phyloP scores from a whole-genome alignment of 2,329 filamentous ascomycete genomes.

The Mollisia scopiformis region DNA sequence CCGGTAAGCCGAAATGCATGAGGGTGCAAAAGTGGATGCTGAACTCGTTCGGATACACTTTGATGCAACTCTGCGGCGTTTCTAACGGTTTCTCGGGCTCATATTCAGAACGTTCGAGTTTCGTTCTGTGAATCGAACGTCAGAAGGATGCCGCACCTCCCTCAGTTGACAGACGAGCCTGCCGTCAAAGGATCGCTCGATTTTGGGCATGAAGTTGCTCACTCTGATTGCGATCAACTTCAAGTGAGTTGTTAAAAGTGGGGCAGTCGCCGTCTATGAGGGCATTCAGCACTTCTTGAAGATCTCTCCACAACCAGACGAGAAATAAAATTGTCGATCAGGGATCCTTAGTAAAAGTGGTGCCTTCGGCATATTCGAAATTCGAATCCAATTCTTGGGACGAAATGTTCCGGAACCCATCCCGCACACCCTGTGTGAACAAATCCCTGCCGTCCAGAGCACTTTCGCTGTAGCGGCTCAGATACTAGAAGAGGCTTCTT shows the following conservation, averaged over 20 bases:
- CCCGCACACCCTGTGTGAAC: conserved; percentile 1
- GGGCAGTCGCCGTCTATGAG: background rate
- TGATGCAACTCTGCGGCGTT: conserved; percentile 10
- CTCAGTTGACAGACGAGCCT: background rate
- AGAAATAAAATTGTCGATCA: conserved; percentile 7
- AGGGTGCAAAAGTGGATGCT: conserved; percentile 20
- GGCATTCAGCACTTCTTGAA: conserved; percentile 5
- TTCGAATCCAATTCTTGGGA: conserved; percentile 8
- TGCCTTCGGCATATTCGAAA: conserved; percentile 14
- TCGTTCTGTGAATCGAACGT: background rate
- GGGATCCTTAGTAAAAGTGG: background rate
- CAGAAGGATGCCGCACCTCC: background rate
- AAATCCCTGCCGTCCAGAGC: conserved; percentile 8
- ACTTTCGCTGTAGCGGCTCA: conserved; percentile 12
- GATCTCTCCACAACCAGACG: conserved; percentile 7
- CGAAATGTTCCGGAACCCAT: conserved; percentile 4
- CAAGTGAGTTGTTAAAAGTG: background rate
- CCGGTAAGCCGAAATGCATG: conserved; percentile 19
- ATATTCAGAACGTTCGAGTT: background rate
- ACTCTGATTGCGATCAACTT: conserved; percentile 5
- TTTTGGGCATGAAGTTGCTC: background rate
- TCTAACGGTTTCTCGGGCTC: conserved; percentile 9
- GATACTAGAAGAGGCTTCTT: conserved; percentile 10
- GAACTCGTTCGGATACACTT: conserved; percentile 19
- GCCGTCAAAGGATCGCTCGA: background rate